A percentile compares a stretch with the other conserved stretches of the same genome.
Evolutionary conservation across 495 filamentous ascomycete genomes (phyloP).

Genomic region (Hamigera avellanea): DNA sequence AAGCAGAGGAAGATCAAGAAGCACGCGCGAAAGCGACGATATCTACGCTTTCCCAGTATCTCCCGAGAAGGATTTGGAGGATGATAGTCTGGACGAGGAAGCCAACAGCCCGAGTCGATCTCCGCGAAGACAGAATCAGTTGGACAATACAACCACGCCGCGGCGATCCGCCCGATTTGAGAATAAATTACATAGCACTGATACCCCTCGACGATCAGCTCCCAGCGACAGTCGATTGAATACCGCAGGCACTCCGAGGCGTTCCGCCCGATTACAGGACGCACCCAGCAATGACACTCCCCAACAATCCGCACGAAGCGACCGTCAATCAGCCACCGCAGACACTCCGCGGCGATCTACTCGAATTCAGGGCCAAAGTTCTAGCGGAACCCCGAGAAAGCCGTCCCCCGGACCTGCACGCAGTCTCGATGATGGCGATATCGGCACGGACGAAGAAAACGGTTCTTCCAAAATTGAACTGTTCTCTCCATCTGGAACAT

Average conservation of each 20-base stretch:
- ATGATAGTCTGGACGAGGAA: no score
- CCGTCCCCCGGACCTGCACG: not conserved
- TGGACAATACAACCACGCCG: not conserved
- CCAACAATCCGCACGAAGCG: not conserved
- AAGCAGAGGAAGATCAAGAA: not conserved
- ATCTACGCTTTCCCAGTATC: not conserved
- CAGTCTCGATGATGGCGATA: not conserved
- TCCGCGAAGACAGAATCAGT: not conserved
- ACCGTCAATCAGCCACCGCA: not conserved
- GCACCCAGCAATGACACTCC: no score
- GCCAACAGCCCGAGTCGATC: no score
- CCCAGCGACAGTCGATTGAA: not conserved
- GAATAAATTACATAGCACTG: no score
- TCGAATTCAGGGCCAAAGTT: not conserved
- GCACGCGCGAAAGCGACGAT: not conserved
- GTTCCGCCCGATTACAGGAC: constrained; percentile 2
- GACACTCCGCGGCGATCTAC: constrained; percentile 4
- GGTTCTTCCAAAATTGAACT: constrained; percentile 3
- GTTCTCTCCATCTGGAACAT: not conserved
- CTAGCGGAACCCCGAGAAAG: not conserved
- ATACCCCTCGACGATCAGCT: constrained; percentile 1
- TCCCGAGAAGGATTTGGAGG: no score
- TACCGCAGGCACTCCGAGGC: not conserved
- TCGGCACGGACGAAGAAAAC: constrained; percentile 1
- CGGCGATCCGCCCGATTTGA: constrained; percentile 4